These are phyloP conservation scores for Calocybe indica DNA, from an alignment of 768 basidiomycete species.

Conservation along the genomic window DNA sequence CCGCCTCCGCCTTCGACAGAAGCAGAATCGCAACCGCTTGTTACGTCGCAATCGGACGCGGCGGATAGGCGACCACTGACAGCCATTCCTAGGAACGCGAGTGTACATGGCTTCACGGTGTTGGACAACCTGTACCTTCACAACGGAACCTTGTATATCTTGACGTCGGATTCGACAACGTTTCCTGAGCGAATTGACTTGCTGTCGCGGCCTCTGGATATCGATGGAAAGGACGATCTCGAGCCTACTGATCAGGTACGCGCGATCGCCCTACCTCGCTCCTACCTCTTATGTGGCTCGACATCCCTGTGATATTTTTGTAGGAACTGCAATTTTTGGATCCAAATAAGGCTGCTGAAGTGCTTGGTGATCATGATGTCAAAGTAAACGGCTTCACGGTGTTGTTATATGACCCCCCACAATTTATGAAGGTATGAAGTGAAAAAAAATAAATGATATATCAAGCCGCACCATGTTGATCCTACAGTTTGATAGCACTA, in stretches of 20 bases:
- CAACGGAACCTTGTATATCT: constrained; percentile 65
- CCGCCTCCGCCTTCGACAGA: no score
- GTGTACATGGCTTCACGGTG: constrained; percentile 68
- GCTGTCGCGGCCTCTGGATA: constrained; percentile 20
- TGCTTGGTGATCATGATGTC: constrained; percentile 16
- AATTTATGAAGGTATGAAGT: constrained; percentile 17
- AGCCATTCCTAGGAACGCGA: constrained; percentile 26
- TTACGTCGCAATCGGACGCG: constrained; percentile 1
- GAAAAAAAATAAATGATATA: background rate
- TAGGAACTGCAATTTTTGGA: constrained; percentile 23
- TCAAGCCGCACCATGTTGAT: background rate
- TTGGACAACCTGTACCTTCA: constrained; percentile 70
- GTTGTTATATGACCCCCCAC: constrained; percentile 22
- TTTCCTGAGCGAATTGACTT: constrained; percentile 45
- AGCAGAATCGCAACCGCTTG: background rate
- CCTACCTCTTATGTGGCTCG: background rate
- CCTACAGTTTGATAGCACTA: constrained; percentile 25
- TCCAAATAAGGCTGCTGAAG: constrained; percentile 11
- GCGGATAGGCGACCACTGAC: constrained; percentile 12
- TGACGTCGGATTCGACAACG: constrained; percentile 31
- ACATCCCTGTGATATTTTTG: background rate
- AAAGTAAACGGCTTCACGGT: constrained; percentile 18
- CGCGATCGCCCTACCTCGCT: background rate
- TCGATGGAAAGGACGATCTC: constrained; percentile 12
- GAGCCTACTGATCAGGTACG: constrained; percentile 27